phyloP scores from a whole-genome alignment of 1,284 basidiomycete species.

The Schizophyllum amplum region DNA sequence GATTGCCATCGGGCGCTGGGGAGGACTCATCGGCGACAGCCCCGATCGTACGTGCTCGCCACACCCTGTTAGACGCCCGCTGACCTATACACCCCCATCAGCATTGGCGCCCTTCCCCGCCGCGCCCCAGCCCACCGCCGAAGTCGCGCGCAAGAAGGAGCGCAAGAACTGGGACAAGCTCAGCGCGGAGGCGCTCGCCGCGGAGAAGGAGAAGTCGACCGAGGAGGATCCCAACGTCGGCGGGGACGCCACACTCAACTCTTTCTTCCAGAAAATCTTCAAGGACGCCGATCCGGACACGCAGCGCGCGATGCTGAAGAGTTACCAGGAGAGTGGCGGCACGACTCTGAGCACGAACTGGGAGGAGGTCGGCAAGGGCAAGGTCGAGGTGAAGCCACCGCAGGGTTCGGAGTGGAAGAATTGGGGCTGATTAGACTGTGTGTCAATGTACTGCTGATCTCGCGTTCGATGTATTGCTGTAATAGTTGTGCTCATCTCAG shows the following conservation, averaged over 20 bases:
- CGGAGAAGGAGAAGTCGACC: constrained; percentile 53
- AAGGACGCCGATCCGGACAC: constrained; percentile 84
- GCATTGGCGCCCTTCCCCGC: constrained; percentile 25
- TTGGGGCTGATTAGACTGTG: constrained; percentile 39
- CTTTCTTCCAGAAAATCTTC: constrained; percentile 82
- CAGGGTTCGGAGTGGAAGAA: constrained; percentile 75
- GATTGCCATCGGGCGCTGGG: constrained; percentile 63
- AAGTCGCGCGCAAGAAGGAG: constrained; percentile 27
- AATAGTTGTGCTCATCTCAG: too few species aligned
- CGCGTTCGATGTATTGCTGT: too few species aligned
- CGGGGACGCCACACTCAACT: constrained; percentile 70
- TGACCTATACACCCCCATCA: constrained; percentile 14
- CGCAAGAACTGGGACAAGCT: constrained; percentile 82
- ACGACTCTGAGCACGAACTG: constrained; percentile 93
- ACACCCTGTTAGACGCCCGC: constrained; percentile 7
- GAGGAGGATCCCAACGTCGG: constrained; percentile 78
- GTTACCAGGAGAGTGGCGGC: constrained; percentile 85
- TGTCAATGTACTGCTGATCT: too few species aligned
- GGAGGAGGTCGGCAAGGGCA: constrained; percentile 71
- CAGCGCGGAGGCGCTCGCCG: constrained; percentile 53
- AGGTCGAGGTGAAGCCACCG: constrained; percentile 73
- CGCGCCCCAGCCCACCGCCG: constrained; percentile 23
- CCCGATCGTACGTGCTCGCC: constrained; percentile 54
- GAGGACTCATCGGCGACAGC: constrained; percentile 59
- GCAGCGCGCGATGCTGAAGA: constrained; percentile 91